Evolutionary conservation across 192 early-diverging fungal species (phyloP), one percentile per base, ranked within the genome.

Genomic region (Radiomyces spectabilis): DNA sequence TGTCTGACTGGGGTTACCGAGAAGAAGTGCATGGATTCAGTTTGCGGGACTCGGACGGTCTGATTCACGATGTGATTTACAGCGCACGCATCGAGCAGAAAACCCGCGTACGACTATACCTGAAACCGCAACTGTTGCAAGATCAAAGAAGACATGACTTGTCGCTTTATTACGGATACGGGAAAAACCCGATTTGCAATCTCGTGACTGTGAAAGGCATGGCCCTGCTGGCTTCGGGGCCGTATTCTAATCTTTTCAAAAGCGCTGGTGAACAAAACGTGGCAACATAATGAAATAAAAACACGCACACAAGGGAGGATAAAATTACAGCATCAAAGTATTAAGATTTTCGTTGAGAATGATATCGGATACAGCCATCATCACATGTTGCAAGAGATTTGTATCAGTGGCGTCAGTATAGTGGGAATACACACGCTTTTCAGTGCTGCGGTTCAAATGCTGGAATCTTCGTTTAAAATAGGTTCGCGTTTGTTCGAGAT

Each of bases 391-490:
- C 33, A 80, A 45, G 21, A 71, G 54, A 10, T 68, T 58, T 3
- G 75, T 80, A 35, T 80, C 73, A 0, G 78, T 80, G 10, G 74
- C 75, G 45, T 77, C 69, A 1, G 72, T 75, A 31, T 69, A 75
- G 59, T 80, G 78, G 22, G 65, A 52, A 64, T 75, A 80, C 19
- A 80, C 65, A 31, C 75, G 63, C 48, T 77, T 77, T 25, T 69
- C 56, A 8, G 66, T 66, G 22, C 55, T 69, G 33, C 61, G 40
- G 57, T 75, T 78, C 32, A 75, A 25, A 0, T 65, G 61, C 43
- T 64, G 56, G 31, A 78, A 78, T 50, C 76, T 50, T 35, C 53
- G 45, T 37, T 62, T 51, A 33, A 78, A 78, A 44, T 75, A 78
- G 2, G 55, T 50, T 33, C 44, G 52, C 1, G 65, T 68, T 27